These are phyloP conservation scores for Peronospora destructor DNA, from an alignment of 352 stramenopile genomes.

Conservation along the genomic window DNA sequence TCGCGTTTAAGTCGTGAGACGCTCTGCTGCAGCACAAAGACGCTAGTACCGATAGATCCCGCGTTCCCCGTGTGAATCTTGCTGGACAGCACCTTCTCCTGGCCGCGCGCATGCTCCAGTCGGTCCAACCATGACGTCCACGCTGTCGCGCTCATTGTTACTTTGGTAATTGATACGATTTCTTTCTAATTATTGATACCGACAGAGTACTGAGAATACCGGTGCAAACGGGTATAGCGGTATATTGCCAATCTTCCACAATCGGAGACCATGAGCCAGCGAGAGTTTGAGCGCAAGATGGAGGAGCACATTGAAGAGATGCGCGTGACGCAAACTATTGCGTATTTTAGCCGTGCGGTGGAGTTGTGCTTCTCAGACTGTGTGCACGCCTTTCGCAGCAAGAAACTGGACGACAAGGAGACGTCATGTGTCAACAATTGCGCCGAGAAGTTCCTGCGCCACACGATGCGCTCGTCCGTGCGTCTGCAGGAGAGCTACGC, in stretches of 20 bases:
- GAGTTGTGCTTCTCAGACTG: slow-evolving; percentile 87
- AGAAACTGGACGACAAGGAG: slow-evolving; percentile 88
- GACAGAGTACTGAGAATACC: background rate
- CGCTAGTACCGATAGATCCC: slow-evolving; percentile 61
- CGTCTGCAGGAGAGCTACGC: slow-evolving; percentile 85
- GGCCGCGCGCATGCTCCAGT: slow-evolving; percentile 61
- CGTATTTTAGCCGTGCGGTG: slow-evolving; percentile 87
- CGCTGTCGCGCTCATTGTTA: slow-evolving; percentile 52
- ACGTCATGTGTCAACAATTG: slow-evolving; percentile 84
- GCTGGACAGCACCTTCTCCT: slow-evolving; percentile 52
- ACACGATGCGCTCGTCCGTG: slow-evolving; percentile 87
- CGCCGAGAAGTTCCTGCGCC: slow-evolving; percentile 87
- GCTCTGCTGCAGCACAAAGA: slow-evolving; percentile 81
- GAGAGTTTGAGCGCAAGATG: slow-evolving; percentile 86
- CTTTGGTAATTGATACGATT: background rate
- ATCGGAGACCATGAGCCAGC: slow-evolving; percentile 50
- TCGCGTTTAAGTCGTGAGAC: slow-evolving; percentile 72
- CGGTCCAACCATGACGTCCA: slow-evolving; percentile 80
- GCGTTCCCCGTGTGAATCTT: slow-evolving; percentile 68
- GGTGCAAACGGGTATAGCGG: background rate
- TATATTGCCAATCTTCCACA: slow-evolving; percentile 1
- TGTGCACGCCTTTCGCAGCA: slow-evolving; percentile 87
- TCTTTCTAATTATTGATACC: background rate
- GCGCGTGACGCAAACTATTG: slow-evolving; percentile 85
- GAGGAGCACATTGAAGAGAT: slow-evolving; percentile 88